Evolutionary conservation across 164 flowering plant species (phyloP).

Genomic region (Warburgia ugandensis): DNA sequence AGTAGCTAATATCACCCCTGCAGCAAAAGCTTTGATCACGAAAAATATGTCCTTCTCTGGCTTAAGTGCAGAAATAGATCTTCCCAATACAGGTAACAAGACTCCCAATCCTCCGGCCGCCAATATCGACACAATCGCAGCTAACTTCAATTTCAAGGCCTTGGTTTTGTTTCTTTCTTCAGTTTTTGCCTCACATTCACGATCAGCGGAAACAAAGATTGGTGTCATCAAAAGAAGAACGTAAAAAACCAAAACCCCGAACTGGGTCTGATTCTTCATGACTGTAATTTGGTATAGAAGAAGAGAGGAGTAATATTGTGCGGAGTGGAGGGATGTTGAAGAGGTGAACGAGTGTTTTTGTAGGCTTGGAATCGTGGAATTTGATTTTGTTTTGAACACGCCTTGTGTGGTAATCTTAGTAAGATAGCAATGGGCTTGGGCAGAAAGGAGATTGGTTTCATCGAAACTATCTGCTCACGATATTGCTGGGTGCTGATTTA

Average conservation of each 20-base stretch:
- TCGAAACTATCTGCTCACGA: too few relatives aligned
- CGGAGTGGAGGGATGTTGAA: too few relatives aligned
- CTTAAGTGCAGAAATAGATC: constrained; percentile 12
- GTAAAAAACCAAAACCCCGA: background rate
- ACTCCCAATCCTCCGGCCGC: constrained; percentile 31
- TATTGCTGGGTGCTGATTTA: too few relatives aligned
- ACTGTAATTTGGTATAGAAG: too few relatives aligned
- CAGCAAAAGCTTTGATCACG: constrained; percentile 39
- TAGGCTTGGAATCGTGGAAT: background rate
- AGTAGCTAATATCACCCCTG: constrained; percentile 39
- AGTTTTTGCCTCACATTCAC: constrained; percentile 19
- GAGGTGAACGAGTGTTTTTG: background rate
- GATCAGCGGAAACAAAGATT: constrained; percentile 13
- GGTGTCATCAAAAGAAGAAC: constrained; percentile 6
- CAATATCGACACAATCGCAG: constrained; percentile 26
- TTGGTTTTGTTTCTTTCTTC: constrained; percentile 1
- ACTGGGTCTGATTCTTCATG: background rate
- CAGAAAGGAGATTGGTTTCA: too few relatives aligned
- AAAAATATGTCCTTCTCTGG: constrained; percentile 28
- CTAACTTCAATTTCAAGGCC: constrained; percentile 23
- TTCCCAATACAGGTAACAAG: constrained; percentile 26
- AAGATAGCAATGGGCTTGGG: too few relatives aligned
- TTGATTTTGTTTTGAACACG: too few relatives aligned
- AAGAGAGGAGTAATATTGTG: too few relatives aligned
- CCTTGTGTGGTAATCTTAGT: too few relatives aligned